Conservation (phyloP, 192 early-diverging fungal species). For the Podila minutissima region DNA sequence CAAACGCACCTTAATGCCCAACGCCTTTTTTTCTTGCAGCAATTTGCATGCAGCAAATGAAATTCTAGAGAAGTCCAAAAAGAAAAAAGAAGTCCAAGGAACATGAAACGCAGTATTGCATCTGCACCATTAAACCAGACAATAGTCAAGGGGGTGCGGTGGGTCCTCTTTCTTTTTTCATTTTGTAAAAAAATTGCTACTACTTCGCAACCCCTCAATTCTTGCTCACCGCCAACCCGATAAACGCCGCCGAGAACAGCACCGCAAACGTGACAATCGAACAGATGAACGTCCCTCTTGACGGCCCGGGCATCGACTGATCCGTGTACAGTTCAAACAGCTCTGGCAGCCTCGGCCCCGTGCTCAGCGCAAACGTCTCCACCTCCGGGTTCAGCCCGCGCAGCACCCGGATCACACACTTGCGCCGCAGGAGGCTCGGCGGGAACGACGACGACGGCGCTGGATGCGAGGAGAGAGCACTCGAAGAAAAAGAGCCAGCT, state of each 20-base stretch:
- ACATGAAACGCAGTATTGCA: too few species aligned
- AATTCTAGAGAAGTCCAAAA: too few species aligned
- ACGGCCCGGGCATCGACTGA: constrained; percentile 26
- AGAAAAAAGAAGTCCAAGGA: too few species aligned
- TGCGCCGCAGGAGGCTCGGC: constrained; percentile 9
- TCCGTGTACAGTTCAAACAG: constrained; percentile 38
- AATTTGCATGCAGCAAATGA: background rate
- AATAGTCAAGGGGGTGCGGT: too few species aligned
- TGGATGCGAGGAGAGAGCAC: too few species aligned
- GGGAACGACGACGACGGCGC: constrained; percentile 28
- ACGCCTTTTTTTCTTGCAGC: background rate
- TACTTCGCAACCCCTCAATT: too few species aligned
- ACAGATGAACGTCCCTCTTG: constrained; percentile 12
- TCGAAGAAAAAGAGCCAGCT: too few species aligned
- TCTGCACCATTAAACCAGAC: too few species aligned
- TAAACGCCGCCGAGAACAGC: constrained; percentile 8
- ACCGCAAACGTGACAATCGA: constrained; percentile 1
- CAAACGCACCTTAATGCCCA: too few species aligned
- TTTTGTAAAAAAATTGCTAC: too few species aligned
- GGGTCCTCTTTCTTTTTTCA: too few species aligned
- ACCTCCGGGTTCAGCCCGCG: constrained; percentile 11
- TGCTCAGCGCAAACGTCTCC: constrained; percentile 31
- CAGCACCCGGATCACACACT: constrained; percentile 18
- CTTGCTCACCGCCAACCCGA: background rate
- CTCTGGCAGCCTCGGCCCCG: constrained; percentile 32